Conservation (phyloP, 73 alveolate species). For the Paramecium tetraurelia region DNA sequence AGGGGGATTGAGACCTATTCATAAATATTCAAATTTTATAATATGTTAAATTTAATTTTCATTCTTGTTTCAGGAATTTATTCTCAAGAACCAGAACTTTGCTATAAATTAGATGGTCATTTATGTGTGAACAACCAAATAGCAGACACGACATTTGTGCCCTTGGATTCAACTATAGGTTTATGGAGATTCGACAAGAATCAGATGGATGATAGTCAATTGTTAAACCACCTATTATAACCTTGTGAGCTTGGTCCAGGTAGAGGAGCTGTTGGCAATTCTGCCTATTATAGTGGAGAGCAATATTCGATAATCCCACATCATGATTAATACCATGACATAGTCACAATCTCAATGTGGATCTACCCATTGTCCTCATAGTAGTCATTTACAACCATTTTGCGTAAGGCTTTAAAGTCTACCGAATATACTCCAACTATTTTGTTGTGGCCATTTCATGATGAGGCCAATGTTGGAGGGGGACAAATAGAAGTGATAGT, state of each 20-base stretch:
- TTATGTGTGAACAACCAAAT: neutral
- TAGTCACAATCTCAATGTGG: slow-evolving; percentile 13
- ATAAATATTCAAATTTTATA: neutral
- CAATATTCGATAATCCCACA: neutral
- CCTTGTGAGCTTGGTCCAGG: slow-evolving; percentile 35
- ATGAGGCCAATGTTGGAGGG: slow-evolving; percentile 47
- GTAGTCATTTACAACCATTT: neutral
- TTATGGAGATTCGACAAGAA: slow-evolving; percentile 39
- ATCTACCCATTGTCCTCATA: neutral
- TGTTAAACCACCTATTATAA: neutral
- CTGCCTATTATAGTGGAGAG: slow-evolving; percentile 43
- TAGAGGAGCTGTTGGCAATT: slow-evolving; percentile 42
- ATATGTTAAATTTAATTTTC: neutral
- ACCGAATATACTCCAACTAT: slow-evolving; percentile 22
- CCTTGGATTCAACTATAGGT: slow-evolving; percentile 1
- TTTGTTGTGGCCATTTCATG: slow-evolving; percentile 33
- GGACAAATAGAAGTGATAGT: slow-evolving; percentile 25
- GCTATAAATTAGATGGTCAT: slow-evolving; percentile 34
- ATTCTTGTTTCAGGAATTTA: neutral
- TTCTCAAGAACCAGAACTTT: neutral
- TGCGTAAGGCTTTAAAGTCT: slow-evolving; percentile 14
- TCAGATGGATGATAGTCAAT: neutral
- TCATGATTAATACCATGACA: neutral
- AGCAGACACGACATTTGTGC: neutral
- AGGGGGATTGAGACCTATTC: slow-evolving; percentile 39